Base-by-base conservation (phyloP, 2,329 filamentous ascomycete species). In the Nakataea oryzae region DNA sequence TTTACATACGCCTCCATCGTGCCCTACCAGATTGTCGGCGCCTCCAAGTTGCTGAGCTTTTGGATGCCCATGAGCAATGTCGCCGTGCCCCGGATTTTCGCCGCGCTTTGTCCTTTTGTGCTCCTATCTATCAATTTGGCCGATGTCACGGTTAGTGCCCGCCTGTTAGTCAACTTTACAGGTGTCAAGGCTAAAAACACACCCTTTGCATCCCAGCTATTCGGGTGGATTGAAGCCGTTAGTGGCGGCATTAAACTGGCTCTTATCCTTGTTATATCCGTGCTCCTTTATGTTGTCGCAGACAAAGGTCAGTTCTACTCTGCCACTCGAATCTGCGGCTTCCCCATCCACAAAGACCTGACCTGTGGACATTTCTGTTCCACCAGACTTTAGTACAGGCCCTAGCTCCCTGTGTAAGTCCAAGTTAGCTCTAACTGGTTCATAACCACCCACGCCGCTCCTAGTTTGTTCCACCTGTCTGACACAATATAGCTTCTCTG, bases 141-240 rank as follows among this genome's bases (percentile, higher is more conserved):
- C 54, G 57, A 62, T 14, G 65, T 66, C 56, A 62, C 8, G 2
- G 30, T 32, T 2, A 8, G 30, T 34, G 24, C 2, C 29, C 30
- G 2, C n/a, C 24, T 32, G 55, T 6, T 26, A 24, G 58, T 64
- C 12, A 63, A n/a, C 7, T 3, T 24, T 11, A 11, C 29, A 29
- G 2, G 24, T 29, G 9, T 32, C 30, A 11, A 12, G 13, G 30
- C 30, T 32, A 12, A 32, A 8, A 3, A 11, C 13, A 11, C 30
- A 32, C 9, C n/a, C 30, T 5, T 32, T 32, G 30, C 13, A 12
- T 4, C 2, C 30, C 8, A 69, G 67, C 65, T 64, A 26, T 69
- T 67, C n/a, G 67, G 67, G n/a, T 65, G 63, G 62, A 60, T 69
- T 1, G 67, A 68, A 62, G 67, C 66, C 21, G 54, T 65, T 13